Conservation (phyloP, 495 filamentous ascomycete genomes). For the Penicillium waksmanii region DNA sequence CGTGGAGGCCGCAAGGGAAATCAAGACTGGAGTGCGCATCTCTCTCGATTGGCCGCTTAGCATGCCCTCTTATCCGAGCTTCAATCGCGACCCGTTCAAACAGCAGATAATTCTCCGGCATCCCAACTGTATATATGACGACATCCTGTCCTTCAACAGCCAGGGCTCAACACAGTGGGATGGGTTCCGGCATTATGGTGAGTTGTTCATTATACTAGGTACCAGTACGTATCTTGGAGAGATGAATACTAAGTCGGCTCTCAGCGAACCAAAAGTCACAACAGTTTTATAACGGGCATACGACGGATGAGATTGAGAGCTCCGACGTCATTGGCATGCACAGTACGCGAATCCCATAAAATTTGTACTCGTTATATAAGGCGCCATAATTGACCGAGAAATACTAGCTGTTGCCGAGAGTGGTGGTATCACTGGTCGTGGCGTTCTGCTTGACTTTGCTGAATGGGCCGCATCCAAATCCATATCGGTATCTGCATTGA, state of each 20-base stretch:
- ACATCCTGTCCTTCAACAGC: constrained; percentile 59
- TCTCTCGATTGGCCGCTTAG: constrained; percentile 52
- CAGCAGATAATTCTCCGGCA: constrained; percentile 40
- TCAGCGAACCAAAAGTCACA: constrained; percentile 48
- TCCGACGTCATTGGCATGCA: constrained; percentile 35
- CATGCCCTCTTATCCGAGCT: constrained; percentile 38
- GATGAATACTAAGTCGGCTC: constrained; percentile 1
- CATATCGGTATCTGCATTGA: constrained; percentile 32
- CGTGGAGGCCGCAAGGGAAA: constrained; percentile 52
- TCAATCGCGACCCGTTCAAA: constrained; percentile 40
- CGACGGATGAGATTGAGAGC: constrained; percentile 56
- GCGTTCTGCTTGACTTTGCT: constrained; percentile 56
- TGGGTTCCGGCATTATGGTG: constrained; percentile 54
- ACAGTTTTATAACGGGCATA: constrained; percentile 64
- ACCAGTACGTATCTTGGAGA: too few relatives aligned
- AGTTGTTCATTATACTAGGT: neutral
- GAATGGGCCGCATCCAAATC: constrained; percentile 45
- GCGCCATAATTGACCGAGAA: constrained; percentile 2
- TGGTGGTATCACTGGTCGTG: constrained; percentile 50
- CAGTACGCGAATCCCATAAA: constrained; percentile 32
- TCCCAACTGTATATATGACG: constrained; percentile 53
- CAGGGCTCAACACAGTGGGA: constrained; percentile 52
- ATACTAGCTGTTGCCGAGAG: constrained; percentile 29
- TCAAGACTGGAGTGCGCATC: constrained; percentile 55
- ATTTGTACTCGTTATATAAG: neutral